phyloP scores from a whole-genome alignment of 2,329 filamentous ascomycete species.

The Ophiocordyceps camponoti-leonardi region DNA sequence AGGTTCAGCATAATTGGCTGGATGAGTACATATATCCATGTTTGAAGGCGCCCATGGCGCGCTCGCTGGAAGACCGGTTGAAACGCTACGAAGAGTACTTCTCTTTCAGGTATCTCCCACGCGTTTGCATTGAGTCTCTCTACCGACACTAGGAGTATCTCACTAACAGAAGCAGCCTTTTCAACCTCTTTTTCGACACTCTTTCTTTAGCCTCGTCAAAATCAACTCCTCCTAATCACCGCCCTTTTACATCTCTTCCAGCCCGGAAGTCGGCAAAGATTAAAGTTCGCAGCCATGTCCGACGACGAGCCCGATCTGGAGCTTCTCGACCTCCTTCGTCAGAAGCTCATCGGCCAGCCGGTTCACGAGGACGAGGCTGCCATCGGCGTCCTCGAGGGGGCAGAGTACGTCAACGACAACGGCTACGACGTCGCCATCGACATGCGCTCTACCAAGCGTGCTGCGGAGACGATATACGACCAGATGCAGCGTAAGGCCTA shows the following conservation, averaged over 20 bases:
- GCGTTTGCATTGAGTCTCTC: too few relatives aligned
- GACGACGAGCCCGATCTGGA: slow-evolving; percentile 86
- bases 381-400: slow-evolving; percentile 66
- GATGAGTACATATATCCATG: too few relatives aligned
- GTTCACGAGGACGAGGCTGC: slow-evolving; percentile 43
- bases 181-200: too few relatives aligned
- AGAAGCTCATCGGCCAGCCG: slow-evolving; percentile 51
- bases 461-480: slow-evolving; percentile 60
- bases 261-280: neutral
- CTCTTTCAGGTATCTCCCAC: too few relatives aligned
- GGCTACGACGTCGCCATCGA: slow-evolving; percentile 83
- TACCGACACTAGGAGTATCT: too few relatives aligned
- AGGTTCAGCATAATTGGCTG: too few relatives aligned
- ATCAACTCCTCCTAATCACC: too few relatives aligned
- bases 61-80: too few relatives aligned
- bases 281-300: slow-evolving; percentile 45
- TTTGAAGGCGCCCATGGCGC: too few relatives aligned
- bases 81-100: too few relatives aligned
- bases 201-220: too few relatives aligned
- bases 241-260: neutral
- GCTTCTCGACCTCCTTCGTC: slow-evolving; percentile 68
- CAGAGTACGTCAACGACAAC: slow-evolving; percentile 81
- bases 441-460: slow-evolving; percentile 64
- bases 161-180: too few relatives aligned
- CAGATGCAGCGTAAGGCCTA: slow-evolving; percentile 75